phyloP scores from a whole-genome alignment of 2,329 filamentous ascomycete genomes.

The Magnaporthiopsis incrustans region DNA sequence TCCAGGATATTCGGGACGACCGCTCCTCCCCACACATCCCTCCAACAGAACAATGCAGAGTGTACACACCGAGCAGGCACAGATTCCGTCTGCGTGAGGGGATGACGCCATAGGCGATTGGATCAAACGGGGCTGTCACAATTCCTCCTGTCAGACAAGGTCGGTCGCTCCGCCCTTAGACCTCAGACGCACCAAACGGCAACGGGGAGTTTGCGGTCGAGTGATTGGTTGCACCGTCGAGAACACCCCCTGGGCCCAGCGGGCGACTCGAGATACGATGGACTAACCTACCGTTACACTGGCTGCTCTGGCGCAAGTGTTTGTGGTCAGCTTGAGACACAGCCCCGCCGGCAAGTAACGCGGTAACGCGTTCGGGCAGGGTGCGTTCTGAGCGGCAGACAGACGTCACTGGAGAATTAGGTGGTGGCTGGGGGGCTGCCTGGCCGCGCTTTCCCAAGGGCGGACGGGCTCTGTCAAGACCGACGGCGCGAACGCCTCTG shows the following conservation, averaged over 20 bases:
- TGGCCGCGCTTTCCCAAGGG: not conserved
- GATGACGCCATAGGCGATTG: not conserved
- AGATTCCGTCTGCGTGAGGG: not conserved
- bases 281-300: not conserved
- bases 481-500: no score
- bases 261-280: not conserved
- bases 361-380: not conserved
- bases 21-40: no score
- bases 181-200: not conserved
- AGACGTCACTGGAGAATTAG: not conserved
- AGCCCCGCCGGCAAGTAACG: not conserved
- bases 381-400: not conserved
- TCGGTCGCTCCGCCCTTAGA: not conserved
- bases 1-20: no score
- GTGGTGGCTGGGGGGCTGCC: not conserved
- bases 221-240: not conserved
- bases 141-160: not conserved
- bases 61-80: not conserved
- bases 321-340: not conserved
- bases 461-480: no score
- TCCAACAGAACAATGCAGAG: no score
- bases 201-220: no score
- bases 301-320: no score
- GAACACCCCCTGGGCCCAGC: not conserved
- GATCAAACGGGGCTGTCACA: not conserved